Base-by-base conservation (phyloP, 1,284 basidiomycete genomes). In the Agroathelia rolfsii region DNA sequence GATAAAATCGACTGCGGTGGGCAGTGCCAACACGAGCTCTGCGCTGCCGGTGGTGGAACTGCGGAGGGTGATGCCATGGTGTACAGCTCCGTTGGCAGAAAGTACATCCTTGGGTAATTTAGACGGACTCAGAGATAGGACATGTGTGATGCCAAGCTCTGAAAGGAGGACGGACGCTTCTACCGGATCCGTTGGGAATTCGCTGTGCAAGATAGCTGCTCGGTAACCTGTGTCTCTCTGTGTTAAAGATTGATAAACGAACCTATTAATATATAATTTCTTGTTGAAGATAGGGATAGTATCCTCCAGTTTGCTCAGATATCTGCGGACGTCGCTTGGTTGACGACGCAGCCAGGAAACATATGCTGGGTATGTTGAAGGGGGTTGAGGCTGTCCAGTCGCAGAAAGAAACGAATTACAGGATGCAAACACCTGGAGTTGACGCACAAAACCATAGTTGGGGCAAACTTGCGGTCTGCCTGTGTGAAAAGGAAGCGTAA, bases 381-480 rank as follows among this genome's bases (percentile, higher is more conserved):
- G 60, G 0, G 68, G 63, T 9, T 54, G 48, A 42, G 64, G 73
- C 24, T 55, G 48, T n/a, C n/a, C n/a, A n/a, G n/a, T n/a, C n/a
- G n/a, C n/a, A n/a, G n/a, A n/a, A n/a, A n/a, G n/a, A n/a, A n/a
- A n/a, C n/a, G n/a, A n/a, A n/a, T n/a, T n/a, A 42, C 72, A 76
- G 8, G 66, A 61, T 18, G 54, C 55, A 41, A 75, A 79, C 1
- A 59, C 53, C 23, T 72, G 59, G 11, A 78, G 60, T 42, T 78
- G 75, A 39, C 61, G 72, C 43, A 72, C 47, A 45, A 78, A 78
- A 3, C 75, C 74, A 43, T 73, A 75, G 41, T 78, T 79, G 0
- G 75, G 76, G 37, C 69, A 69, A 5, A 69, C 57, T 25, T 62
- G 56, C 10, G 69, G 66, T 29, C 76, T 64, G 19, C 54, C 76